Base-by-base conservation (phyloP, 1,284 basidiomycete genomes). In the Pyrrhoderma lamaoense region DNA sequence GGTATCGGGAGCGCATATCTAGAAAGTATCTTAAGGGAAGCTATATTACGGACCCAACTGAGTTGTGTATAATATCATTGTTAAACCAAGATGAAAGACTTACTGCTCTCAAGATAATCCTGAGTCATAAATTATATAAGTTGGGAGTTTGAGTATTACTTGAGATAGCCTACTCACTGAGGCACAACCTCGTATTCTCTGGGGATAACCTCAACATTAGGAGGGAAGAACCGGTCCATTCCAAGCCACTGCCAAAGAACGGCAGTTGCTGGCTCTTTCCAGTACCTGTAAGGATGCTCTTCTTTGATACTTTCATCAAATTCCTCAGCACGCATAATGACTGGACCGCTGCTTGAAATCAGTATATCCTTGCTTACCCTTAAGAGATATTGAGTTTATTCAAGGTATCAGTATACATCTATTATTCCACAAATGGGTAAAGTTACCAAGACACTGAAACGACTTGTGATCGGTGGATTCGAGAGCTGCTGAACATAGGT, bases 81-180 rank as follows among this genome's bases (percentile, higher is more conserved):
- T 5, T 31, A 31, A 31, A 5, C 11, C 5, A 11, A 11, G 27
- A 31, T 5, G 27, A 31, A 31, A 31, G 5, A 31, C 27, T 31
- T 65, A 85, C 84, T 72, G 60, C 84, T 87, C 59, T 84, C 78
- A 60, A 79, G 78, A 62, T 79, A 87, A 61, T 87, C 84, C 84
- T 87, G 54, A 27, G 23, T 31, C 11, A 5, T 31, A 31, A 5
- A 5, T 31, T 31, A 5, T 11, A 5, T 31, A n/a, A n/a, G n/a
- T n/a, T n/a, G n/a, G n/a, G n/a, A n/a, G n/a, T n/a, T n/a, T n/a
- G n/a, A n/a, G n/a, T n/a, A n/a, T n/a, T 1, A 39, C 19, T 37
- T 8, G 35, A n/a, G 16, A 43, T 39, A 5, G n/a, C 44, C 44
- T 23, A 69, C 79, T 49, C 63, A 85, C 84, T 45, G 79, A 78